Evolutionary conservation across 441 rosid genomes (phyloP).

Genomic region (Populus tomentosa): DNA sequence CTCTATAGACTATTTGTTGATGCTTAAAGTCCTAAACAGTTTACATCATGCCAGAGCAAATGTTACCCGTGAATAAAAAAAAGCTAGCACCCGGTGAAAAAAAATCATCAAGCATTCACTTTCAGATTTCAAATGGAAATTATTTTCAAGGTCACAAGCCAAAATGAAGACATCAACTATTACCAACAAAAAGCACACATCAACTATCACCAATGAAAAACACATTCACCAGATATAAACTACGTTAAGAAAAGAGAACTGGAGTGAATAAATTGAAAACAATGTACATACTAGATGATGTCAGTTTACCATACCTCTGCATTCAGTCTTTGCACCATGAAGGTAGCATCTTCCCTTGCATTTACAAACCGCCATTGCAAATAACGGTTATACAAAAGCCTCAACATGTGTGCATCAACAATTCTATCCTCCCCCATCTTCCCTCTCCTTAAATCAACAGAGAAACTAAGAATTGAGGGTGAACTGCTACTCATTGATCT

Average conservation of each 20-base stretch:
- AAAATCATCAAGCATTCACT: background rate
- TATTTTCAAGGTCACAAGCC: background rate
- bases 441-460: conserved; percentile 74
- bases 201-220: background rate
- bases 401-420: conserved; percentile 63
- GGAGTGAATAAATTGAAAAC: background rate
- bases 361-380: conserved; percentile 87
- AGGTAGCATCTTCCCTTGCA: conserved; percentile 66
- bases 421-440: conserved; percentile 66
- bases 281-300: background rate
- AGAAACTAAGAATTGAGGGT: conserved; percentile 69
- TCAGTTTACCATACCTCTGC: conserved; percentile 60
- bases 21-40: background rate
- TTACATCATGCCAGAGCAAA: background rate
- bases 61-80: no score
- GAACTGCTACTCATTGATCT: conserved; percentile 40
- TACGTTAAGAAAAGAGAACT: background rate
- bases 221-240: background rate
- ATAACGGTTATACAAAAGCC: conserved; percentile 67
- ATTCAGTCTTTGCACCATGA: conserved; percentile 48
- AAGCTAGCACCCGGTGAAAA: background rate
- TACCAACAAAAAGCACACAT: background rate
- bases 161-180: background rate
- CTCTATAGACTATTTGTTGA: background rate
- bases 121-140: background rate